phyloP scores from a whole-genome alignment of 2,329 filamentous ascomycete genomes.

The Aspergillus oerlinghausenensis region DNA sequence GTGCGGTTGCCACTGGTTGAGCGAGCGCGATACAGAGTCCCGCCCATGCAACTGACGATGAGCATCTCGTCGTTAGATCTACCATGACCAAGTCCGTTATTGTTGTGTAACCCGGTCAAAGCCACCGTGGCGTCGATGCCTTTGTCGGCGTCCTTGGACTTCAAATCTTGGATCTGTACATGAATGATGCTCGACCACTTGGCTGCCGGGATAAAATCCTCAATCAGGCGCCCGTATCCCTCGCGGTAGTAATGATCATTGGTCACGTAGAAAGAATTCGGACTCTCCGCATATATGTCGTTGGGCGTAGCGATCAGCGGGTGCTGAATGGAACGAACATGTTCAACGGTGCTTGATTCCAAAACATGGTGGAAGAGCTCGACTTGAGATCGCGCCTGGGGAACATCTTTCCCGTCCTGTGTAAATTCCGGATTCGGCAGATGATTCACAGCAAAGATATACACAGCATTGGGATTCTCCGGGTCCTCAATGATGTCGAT shows the following conservation, averaged over 20 bases:
- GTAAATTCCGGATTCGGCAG: conserved; percentile 46
- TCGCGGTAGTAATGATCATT: conserved; percentile 56
- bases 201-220: conserved; percentile 40
- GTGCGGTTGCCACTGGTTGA: conserved; percentile 22
- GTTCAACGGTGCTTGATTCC: conserved; percentile 37
- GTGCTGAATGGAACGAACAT: conserved; percentile 52
- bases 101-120: conserved; percentile 46
- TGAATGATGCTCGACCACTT: conserved; percentile 51
- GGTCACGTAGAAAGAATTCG: conserved; percentile 52
- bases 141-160: conserved; percentile 20
- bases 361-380: conserved; percentile 56
- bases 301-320: conserved; percentile 55
- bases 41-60: conserved; percentile 41
- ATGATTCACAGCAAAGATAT: conserved; percentile 60
- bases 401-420: conserved; percentile 17
- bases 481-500: conserved; percentile 56
- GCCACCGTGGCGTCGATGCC: conserved; percentile 45
- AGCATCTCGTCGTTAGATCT: conserved; percentile 29
- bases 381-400: conserved; percentile 49
- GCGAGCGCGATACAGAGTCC: conserved; percentile 42
- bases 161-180: conserved; percentile 33
- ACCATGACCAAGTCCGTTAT: conserved; percentile 55
- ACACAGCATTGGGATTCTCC: conserved; percentile 42
- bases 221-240: conserved; percentile 45
- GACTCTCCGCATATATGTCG: conserved; percentile 49